A percentile compares a stretch with the other conserved stretches of the same genome.
Evolutionary conservation across 2,329 filamentous ascomycete species (phyloP).

Genomic region (Ophiocordyceps unilateralis): DNA sequence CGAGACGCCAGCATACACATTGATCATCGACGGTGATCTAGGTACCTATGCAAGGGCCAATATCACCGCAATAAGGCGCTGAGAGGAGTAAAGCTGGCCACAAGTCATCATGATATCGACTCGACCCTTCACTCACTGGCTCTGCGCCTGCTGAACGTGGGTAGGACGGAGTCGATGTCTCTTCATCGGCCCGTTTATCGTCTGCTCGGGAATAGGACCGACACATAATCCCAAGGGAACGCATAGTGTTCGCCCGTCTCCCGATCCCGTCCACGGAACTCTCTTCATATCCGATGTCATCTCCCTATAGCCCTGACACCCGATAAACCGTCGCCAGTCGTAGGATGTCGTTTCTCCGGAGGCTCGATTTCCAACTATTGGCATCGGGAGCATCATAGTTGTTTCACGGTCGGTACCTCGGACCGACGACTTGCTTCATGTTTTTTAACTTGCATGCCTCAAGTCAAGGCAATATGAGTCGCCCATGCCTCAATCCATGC

Average conservation of each 20-base stretch:
- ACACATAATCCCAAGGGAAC: not conserved
- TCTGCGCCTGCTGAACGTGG: not conserved
- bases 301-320: not conserved
- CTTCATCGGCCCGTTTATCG: not conserved
- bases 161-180: not conserved
- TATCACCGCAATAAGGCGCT: too few relatives aligned
- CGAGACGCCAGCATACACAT: too few relatives aligned
- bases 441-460: slow-evolving; percentile 33
- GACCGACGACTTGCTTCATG: slow-evolving; percentile 26
- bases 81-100: too few relatives aligned
- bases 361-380: not conserved
- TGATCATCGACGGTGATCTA: too few relatives aligned
- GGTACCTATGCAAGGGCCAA: too few relatives aligned
- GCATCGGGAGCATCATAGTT: not conserved
- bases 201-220: not conserved
- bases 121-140: not conserved
- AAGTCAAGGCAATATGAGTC: slow-evolving; percentile 33
- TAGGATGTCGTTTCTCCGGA: not conserved
- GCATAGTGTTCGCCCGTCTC: not conserved
- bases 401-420: slow-evolving; percentile 7
- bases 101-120: too few relatives aligned
- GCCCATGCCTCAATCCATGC: slow-evolving; percentile 41
- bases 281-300: not conserved
- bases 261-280: not conserved
- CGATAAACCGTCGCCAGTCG: not conserved